Evolutionary conservation across 164 flowering plant genomes (phyloP).

Genomic region (Stephania japonica): DNA sequence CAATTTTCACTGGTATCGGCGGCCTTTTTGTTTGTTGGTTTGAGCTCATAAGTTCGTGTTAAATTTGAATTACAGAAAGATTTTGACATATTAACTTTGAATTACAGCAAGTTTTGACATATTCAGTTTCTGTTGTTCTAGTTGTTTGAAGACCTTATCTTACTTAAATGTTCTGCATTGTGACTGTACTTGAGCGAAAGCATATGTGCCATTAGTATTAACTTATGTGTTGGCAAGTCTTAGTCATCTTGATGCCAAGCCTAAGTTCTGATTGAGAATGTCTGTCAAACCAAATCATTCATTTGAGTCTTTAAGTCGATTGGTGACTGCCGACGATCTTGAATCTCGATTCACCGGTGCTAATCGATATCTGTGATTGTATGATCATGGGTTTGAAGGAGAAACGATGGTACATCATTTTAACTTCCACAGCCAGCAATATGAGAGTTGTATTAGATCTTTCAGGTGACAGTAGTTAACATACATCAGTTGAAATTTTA

Average conservation of each 20-base stretch:
- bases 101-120: background rate
- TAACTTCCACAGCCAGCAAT: too few relatives aligned
- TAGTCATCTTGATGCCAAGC: too few relatives aligned
- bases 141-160: background rate
- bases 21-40: background rate
- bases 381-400: too few relatives aligned
- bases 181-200: background rate
- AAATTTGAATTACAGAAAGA: background rate
- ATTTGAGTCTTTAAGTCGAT: background rate
- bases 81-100: conserved; percentile 1
- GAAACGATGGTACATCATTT: too few relatives aligned
- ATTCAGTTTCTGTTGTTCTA: background rate
- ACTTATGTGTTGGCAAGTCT: too few relatives aligned
- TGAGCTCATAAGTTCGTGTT: background rate
- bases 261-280: too few relatives aligned
- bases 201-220: too few relatives aligned
- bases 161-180: background rate
- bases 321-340: background rate
- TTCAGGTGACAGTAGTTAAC: too few relatives aligned
- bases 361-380: too few relatives aligned
- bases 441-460: too few relatives aligned
- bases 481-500: background rate
- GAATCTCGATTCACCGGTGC: too few relatives aligned
- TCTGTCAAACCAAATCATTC: background rate
- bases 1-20: background rate